Evolutionary conservation across 768 basidiomycete species (phyloP).

Genomic region (Agaricus blazei): DNA sequence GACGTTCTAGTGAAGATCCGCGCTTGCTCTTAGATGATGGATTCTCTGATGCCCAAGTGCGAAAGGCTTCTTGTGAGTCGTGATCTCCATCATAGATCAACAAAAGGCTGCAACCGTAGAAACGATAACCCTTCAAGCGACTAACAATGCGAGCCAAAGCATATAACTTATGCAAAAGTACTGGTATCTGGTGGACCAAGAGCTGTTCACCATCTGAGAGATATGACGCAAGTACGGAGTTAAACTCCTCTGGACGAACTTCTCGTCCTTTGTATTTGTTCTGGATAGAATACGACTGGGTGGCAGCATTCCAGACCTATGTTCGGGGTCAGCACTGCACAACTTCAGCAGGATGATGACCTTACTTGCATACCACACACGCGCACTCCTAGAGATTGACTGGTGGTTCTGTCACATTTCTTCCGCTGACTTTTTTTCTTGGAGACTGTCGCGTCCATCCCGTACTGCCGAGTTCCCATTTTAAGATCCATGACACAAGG

Average conservation of each 20-base stretch:
- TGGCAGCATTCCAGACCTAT: constrained; percentile 89
- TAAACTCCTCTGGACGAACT: constrained; percentile 81
- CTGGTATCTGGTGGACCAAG: constrained; percentile 88
- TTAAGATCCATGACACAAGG: constrained; percentile 98
- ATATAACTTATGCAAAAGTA: constrained; percentile 87
- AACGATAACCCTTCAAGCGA: constrained; percentile 90
- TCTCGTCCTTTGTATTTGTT: constrained; percentile 97
- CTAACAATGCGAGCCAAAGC: constrained; percentile 89
- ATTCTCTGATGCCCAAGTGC: constrained; percentile 55
- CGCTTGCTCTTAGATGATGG: constrained; percentile 68
- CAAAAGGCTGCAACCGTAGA: constrained; percentile 95
- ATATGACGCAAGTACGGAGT: constrained; percentile 76
- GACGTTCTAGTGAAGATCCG: constrained; percentile 72
- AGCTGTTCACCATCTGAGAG: constrained; percentile 79
- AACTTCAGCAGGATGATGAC: constrained; percentile 8
- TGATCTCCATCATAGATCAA: constrained; percentile 96
- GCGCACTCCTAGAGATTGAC: constrained; percentile 82
- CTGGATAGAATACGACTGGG: constrained; percentile 83
- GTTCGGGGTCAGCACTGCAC: neutral
- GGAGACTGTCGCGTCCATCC: constrained; percentile 83
- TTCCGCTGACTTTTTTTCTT: constrained; percentile 99
- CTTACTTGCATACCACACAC: constrained; percentile 99
- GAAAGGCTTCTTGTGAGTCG: constrained; percentile 77
- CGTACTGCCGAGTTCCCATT: constrained; percentile 99
- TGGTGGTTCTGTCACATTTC: constrained; percentile 96